Conservation (phyloP, 2,329 filamentous ascomycete species). For the Ophiognomonia clavigignenti-juglandacearum region DNA sequence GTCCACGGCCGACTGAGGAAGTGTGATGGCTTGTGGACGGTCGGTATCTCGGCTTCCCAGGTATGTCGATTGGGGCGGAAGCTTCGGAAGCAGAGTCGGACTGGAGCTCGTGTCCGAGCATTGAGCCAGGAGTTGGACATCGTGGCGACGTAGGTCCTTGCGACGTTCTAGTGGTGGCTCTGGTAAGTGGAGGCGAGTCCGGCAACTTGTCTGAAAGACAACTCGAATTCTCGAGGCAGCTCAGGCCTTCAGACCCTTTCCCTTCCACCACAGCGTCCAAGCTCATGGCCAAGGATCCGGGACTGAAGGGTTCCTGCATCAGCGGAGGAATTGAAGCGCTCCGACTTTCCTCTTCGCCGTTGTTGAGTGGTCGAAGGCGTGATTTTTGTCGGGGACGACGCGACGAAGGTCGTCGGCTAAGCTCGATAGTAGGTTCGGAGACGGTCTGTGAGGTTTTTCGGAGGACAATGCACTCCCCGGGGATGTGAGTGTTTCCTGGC, state of each 20-base stretch:
- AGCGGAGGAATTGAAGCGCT: background rate
- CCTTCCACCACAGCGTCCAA: slow-evolving; percentile 10
- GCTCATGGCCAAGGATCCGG: slow-evolving; percentile 7
- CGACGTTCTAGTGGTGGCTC: background rate
- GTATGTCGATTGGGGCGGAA: background rate
- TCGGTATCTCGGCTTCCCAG: background rate
- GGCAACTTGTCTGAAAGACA: background rate
- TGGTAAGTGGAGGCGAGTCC: background rate
- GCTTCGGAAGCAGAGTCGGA: background rate
- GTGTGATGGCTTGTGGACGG: background rate
- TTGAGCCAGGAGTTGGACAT: background rate
- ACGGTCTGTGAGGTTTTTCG: background rate
- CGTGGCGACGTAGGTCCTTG: background rate
- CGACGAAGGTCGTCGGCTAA: background rate
- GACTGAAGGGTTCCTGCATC: slow-evolving; percentile 12
- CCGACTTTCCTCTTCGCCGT: background rate
- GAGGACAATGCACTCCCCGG: slow-evolving; percentile 5
- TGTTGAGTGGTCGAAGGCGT: background rate
- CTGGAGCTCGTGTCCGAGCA: background rate
- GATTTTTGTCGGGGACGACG: background rate
- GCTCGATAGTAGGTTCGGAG: background rate
- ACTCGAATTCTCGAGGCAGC: slow-evolving; percentile 2
- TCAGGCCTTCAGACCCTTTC: background rate
- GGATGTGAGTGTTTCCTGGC: background rate
- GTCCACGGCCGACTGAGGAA: background rate